Evolutionary conservation across 176 grass and related monocot genomes (phyloP), one percentile per base, ranked within the genome.

Genomic region (Metroxylon sagu): DNA sequence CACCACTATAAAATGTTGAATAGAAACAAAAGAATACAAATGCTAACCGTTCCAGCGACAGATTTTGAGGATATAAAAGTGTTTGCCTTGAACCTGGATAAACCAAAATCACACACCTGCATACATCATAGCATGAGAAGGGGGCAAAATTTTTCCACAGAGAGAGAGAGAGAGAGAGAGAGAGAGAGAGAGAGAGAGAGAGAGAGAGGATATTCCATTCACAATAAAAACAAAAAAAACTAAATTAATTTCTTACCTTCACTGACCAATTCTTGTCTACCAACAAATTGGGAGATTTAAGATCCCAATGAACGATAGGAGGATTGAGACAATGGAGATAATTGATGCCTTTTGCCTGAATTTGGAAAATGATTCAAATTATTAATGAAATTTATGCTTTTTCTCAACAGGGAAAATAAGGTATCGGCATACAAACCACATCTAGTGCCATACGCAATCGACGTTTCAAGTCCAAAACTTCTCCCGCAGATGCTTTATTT

Each of bases 271-370:
- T 96, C 71, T 85, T 87, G 29, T 90, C 91, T 1, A 96, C 91
- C 80, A 96, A 64, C 73, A 96, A 83, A 76, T 96, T 96, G 65
- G 91, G 91, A 65, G 91, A 82, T 73, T 90, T 96, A 14, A 96
- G 71, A 77, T 96, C 91, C 91, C 91, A 96, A 69, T 96, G 91
- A 14, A 96, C 91, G 57, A 96, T 90, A 8, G 91, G 91, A 70
- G 91, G 91, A 57, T 96, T 96, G 31, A 96, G 80, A 60, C 83
- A 96, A 35, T 96, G 91, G 28, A 96, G 91, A 85, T 96, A 96
- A 74, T 85, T 96, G 63, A 96, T 82, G 28, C 91, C 83, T 82
- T 87, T 96, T 3, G 91, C 91, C 91, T 96, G 80, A 27, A 87
- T 75, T 61, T 6, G 25, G 59, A 56, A 56, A 17, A 29, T 26